Evolutionary conservation across 495 filamentous ascomycete species (phyloP).

Genomic region (Neurospora africana): DNA sequence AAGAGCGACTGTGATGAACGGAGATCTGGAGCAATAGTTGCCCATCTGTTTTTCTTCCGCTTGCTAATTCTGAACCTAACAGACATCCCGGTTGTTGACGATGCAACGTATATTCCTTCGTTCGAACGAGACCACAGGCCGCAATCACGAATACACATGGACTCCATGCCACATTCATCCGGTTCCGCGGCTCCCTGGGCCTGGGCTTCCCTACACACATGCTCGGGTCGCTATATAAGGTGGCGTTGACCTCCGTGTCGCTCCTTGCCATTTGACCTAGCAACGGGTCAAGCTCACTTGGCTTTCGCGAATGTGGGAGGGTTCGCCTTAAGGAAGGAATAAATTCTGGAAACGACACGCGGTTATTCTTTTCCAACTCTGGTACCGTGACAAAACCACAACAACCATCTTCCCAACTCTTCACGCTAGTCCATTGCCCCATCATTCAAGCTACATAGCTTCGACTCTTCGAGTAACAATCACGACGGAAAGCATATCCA

Average conservation of each 20-base stretch:
- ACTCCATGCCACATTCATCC: not conserved
- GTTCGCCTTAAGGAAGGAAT: not conserved
- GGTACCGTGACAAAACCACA: not conserved
- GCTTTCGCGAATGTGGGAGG: not conserved
- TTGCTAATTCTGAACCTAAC: not conserved
- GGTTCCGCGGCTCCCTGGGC: not conserved
- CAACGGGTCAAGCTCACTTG: no score
- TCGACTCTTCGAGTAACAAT: not conserved
- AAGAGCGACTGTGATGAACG: not conserved
- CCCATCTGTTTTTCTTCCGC: not conserved
- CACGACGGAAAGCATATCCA: not conserved
- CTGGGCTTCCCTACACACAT: not conserved
- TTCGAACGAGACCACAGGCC: not conserved
- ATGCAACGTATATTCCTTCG: not conserved
- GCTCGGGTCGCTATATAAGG: not conserved
- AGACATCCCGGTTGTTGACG: not conserved
- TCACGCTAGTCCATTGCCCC: not conserved
- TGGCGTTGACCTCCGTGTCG: not conserved
- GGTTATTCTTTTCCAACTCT: not conserved
- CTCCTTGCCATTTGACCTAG: not conserved
- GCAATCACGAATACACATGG: not conserved
- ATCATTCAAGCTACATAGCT: not conserved
- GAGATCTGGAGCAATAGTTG: not conserved
- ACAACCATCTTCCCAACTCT: no score
- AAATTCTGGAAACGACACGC: not conserved